Evolutionary conservation across 2,329 filamentous ascomycete species (phyloP), one percentile per base, ranked within the genome.

Genomic region (Aspergillus spinulosporus): DNA sequence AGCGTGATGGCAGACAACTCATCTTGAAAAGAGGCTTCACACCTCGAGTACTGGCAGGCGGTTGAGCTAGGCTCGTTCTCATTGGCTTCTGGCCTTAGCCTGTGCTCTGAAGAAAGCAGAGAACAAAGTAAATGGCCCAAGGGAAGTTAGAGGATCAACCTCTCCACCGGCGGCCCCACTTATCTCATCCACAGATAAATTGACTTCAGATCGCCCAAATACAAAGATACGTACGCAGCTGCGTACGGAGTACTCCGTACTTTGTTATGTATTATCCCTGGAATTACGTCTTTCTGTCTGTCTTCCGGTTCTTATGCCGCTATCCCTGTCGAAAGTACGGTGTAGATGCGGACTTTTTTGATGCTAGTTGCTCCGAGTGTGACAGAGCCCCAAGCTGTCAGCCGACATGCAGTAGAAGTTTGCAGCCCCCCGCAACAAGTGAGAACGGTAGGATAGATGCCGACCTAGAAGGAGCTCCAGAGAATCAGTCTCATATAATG

Each of bases 121-220:
- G 34, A 34, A 29, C 21, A 29, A 44, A 54, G 45, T 14, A 51
- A 51, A 34, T 21, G 14, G 12, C 14, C 40, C 26, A 40, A 15
- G 29, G 42, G 43, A 52, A 47, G 26, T 42, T 47, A 40, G 43
- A 43, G 32, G 51, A 53, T 53, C 36, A 47, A 47, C 28, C 15
- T 40, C 36, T 14, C 36, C 37, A 51, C 49, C 8, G 14, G 8
- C 21, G 3, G 14, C 37, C 12, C 40, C 37, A 51, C 36, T 32
- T n/a, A 26, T 52, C 39, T 11, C 49, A 52, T 28, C 7, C 37
- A 45, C 42, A 45, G 26, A 4, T 11, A 45, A 29, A 45, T 45
- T 45, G 29, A 45, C 26, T 45, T 45, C 42, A 34, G 32, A 34
- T 34, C 21, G 21, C 21, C 21, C 21, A 21, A 21, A 21, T 21